These are phyloP conservation scores for peach (Prunus persica) DNA, from an alignment of 306 rosid species.

Conservation along the genomic window Prunus_persica_NCBIv2 NC_034009.1:33042001-33042500, in stretches of 20 bases:
- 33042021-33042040: slow-evolving; percentile 78
- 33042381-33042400: not conserved
- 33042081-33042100: no score
- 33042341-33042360: not conserved
- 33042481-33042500: slow-evolving; percentile 86
- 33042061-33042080: slow-evolving; percentile 1
- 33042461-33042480: slow-evolving; percentile 51
- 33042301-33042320: no score
- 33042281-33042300: no score
- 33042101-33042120: not conserved
- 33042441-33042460: not conserved
- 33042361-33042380: not conserved
- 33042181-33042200: no score
- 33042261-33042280: no score
- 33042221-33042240: no score
- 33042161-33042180: not conserved
- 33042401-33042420: not conserved
- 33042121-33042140: not conserved
- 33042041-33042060: slow-evolving; percentile 86
- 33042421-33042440: not conserved
- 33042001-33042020: slow-evolving; percentile 79
- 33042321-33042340: no score
- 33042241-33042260: no score
- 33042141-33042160: no score
- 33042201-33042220: no score